These are phyloP conservation scores for Agrocybe chaxingu DNA, from an alignment of 768 basidiomycete genomes.

Conservation along the genomic window DNA sequence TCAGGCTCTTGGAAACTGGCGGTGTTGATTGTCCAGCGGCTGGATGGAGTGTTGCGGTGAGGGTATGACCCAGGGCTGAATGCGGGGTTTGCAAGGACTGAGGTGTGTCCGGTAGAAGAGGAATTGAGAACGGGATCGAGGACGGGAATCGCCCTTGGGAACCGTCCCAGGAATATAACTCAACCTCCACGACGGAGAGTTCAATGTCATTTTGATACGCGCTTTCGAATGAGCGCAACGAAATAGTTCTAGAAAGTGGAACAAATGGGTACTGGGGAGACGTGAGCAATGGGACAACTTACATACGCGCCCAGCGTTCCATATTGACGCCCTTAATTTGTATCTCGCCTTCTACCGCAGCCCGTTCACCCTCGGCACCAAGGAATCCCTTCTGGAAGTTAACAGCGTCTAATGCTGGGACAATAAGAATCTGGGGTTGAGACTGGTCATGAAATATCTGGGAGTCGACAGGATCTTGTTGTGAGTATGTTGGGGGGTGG, in stretches of 20 bases:
- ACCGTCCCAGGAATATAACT: slow-evolving; percentile 46
- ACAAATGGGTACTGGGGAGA: slow-evolving; percentile 11
- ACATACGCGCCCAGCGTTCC: slow-evolving; percentile 67
- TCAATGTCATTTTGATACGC: slow-evolving; percentile 64
- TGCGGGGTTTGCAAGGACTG: slow-evolving; percentile 77
- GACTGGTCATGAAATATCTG: slow-evolving; percentile 19
- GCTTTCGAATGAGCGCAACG: slow-evolving; percentile 64
- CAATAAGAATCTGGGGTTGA: slow-evolving; percentile 68
- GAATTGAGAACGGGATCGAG: slow-evolving; percentile 78
- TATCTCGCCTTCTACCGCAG: slow-evolving; percentile 84
- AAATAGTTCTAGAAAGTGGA: slow-evolving; percentile 48
- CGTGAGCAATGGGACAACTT: slow-evolving; percentile 31
- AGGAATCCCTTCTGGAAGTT: slow-evolving; percentile 86
- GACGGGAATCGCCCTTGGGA: slow-evolving; percentile 46
- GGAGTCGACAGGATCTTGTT: slow-evolving; percentile 33
- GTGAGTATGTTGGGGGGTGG: slow-evolving; percentile 59
- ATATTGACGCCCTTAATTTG: slow-evolving; percentile 72
- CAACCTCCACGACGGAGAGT: slow-evolving; percentile 53
- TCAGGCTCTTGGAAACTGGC: slow-evolving; percentile 48
- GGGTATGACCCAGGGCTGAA: slow-evolving; percentile 67
- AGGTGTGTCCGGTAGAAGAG: slow-evolving; percentile 74
- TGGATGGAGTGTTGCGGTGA: slow-evolving; percentile 67
- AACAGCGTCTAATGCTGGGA: slow-evolving; percentile 64
- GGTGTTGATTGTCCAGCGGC: slow-evolving; percentile 29
- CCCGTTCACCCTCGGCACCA: slow-evolving; percentile 78